Conservation (phyloP, 2,329 filamentous ascomycete genomes). For the Fusarium ramigenum region DNA sequence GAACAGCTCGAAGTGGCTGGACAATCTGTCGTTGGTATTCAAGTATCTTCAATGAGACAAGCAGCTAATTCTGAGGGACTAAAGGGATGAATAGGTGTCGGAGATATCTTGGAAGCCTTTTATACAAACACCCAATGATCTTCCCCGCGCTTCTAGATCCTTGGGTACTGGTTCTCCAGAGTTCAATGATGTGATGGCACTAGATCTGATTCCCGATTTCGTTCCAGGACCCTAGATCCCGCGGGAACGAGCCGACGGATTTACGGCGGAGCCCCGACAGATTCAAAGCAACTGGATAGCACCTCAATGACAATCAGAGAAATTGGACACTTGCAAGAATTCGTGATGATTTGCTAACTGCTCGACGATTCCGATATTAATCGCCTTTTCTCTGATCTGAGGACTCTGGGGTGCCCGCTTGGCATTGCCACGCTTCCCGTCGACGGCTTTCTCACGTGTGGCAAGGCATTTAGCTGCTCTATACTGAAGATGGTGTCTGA, state of each 20-base stretch:
- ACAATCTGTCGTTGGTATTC: not conserved
- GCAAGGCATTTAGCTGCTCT: not conserved
- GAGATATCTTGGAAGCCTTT: constrained; percentile 12
- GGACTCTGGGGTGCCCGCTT: constrained; percentile 2
- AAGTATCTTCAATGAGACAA: not conserved
- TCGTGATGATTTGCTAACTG: constrained; percentile 24
- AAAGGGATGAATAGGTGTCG: not conserved
- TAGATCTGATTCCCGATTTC: constrained; percentile 21
- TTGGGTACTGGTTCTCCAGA: not conserved
- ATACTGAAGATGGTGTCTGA: not conserved
- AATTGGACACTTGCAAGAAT: not conserved
- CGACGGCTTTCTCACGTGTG: not conserved
- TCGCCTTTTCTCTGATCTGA: not conserved
- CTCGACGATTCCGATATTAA: constrained; percentile 14
- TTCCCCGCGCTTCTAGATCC: constrained; percentile 24
- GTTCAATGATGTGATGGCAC: constrained; percentile 25
- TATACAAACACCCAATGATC: constrained; percentile 21
- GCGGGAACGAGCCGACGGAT: constrained; percentile 31
- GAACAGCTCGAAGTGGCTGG: constrained; percentile 3
- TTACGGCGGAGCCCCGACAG: constrained; percentile 24
- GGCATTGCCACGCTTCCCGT: not conserved
- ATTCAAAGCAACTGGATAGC: not conserved
- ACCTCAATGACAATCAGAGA: not conserved
- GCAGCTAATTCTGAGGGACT: not conserved
- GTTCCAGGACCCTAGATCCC: constrained; percentile 5